phyloP scores from a whole-genome alignment of 1,284 basidiomycete species.

The Microbotryomycetes sp. region DNA sequence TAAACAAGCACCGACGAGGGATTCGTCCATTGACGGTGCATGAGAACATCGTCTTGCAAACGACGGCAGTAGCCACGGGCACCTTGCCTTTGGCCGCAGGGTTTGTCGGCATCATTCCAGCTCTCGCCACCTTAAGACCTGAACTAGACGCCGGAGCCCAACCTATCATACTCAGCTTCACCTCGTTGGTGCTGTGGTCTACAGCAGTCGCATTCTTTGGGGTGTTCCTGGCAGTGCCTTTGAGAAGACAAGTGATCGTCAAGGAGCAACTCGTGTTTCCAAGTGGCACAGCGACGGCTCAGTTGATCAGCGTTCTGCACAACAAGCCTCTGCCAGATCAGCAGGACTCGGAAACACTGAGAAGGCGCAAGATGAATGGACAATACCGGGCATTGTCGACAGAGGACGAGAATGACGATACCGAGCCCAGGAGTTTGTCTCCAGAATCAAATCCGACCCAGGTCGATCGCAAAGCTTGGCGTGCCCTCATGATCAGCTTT shows the following conservation, averaged over 20 bases:
- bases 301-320: conserved; percentile 88
- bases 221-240: conserved; percentile 86
- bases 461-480: conserved; percentile 21
- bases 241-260: conserved; percentile 90
- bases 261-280: conserved; percentile 91
- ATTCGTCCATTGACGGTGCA: conserved; percentile 63
- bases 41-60: conserved; percentile 87
- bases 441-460: not conserved
- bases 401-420: conserved; percentile 2
- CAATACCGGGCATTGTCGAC: not conserved
- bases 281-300: conserved; percentile 93
- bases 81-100: conserved; percentile 87
- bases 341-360: not conserved
- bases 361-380: not conserved
- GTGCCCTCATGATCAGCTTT: conserved; percentile 58
- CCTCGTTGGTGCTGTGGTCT: conserved; percentile 71
- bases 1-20: too few species aligned
- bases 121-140: conserved; percentile 67
- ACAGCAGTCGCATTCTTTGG: conserved; percentile 87
- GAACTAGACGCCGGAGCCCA: conserved; percentile 62
- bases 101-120: conserved; percentile 90
- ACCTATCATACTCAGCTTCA: conserved; percentile 67
- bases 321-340: conserved; percentile 51
- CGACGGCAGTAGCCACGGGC: conserved; percentile 79
- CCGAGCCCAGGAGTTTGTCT: not conserved